phyloP scores from a whole-genome alignment of 1,139 yeast species.

The Suzukiozyma palmioleophila region DNA sequence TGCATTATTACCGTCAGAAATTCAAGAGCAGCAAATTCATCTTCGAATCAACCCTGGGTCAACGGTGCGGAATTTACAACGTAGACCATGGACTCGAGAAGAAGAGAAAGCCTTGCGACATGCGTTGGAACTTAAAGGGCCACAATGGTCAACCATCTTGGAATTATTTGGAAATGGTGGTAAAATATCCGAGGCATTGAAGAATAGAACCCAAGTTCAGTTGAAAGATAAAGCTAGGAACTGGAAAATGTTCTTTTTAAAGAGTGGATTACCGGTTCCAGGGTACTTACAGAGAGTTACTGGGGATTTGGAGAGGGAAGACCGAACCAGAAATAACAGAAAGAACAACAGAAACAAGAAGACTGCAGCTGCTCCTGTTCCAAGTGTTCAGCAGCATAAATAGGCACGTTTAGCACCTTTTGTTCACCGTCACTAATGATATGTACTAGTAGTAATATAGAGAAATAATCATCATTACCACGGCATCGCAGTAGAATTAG shows the following conservation, averaged over 20 bases:
- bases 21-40: slow-evolving; percentile 43
- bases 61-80: slow-evolving; percentile 23
- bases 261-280: slow-evolving; percentile 70
- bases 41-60: slow-evolving; percentile 31
- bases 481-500: too few relatives aligned
- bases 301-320: slow-evolving; percentile 70
- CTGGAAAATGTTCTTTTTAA: slow-evolving; percentile 82
- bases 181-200: slow-evolving; percentile 71
- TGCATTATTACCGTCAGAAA: slow-evolving; percentile 43
- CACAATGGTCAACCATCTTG: slow-evolving; percentile 87
- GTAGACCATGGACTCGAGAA: slow-evolving; percentile 82
- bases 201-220: slow-evolving; percentile 85
- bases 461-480: too few relatives aligned
- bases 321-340: slow-evolving; percentile 24
- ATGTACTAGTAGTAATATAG: too few relatives aligned
- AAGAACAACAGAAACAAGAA: slow-evolving; percentile 24
- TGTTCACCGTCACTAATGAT: too few relatives aligned
- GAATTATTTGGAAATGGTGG: slow-evolving; percentile 94
- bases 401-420: too few relatives aligned
- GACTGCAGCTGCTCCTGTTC: slow-evolving; percentile 43
- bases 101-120: slow-evolving; percentile 83
- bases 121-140: slow-evolving; percentile 81
- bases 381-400: slow-evolving; percentile 11
- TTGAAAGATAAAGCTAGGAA: slow-evolving; percentile 94
- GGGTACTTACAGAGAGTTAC: slow-evolving; percentile 76